Conservation (phyloP, 2,329 filamentous ascomycete genomes). For the Ophiostoma novo-ulmi region DNA sequence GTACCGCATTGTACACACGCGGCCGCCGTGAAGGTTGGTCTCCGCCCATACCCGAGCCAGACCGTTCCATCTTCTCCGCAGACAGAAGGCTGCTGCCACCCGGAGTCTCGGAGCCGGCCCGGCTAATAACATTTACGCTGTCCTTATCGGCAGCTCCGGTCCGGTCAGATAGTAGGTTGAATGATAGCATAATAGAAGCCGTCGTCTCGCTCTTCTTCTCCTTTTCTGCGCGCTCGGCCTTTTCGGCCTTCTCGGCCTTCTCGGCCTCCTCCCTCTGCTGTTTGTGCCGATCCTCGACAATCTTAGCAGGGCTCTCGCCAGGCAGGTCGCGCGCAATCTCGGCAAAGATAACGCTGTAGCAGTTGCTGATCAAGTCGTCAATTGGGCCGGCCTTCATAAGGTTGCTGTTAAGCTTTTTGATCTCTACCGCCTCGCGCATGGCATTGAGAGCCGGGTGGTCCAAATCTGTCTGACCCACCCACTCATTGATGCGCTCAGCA, state of each 20-base stretch:
- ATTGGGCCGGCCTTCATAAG: slow-evolving; percentile 81
- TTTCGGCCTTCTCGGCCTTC: slow-evolving; percentile 28
- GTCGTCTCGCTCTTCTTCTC: slow-evolving; percentile 24
- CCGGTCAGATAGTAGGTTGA: slow-evolving; percentile 25
- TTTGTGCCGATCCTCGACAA: slow-evolving; percentile 42
- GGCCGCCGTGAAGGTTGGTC: slow-evolving; percentile 37
- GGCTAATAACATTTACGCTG: slow-evolving; percentile 17
- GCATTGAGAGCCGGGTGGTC: slow-evolving; percentile 47
- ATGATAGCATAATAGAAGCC: slow-evolving; percentile 28
- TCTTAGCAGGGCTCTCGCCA: slow-evolving; percentile 43
- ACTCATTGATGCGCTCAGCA: slow-evolving; percentile 50
- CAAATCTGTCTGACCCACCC: slow-evolving; percentile 42
- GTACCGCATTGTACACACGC: slow-evolving; percentile 41
- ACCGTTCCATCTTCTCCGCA: slow-evolving; percentile 39
- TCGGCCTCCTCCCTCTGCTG: slow-evolving; percentile 31
- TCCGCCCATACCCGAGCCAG: slow-evolving; percentile 33
- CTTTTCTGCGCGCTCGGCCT: slow-evolving; percentile 25
- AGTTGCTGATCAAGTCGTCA: slow-evolving; percentile 89
- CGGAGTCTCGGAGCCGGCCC: slow-evolving; percentile 28
- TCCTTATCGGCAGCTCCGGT: slow-evolving; percentile 17
- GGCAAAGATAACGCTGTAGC: slow-evolving; percentile 72
- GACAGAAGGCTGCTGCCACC: slow-evolving; percentile 22
- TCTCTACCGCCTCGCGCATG: slow-evolving; percentile 54
- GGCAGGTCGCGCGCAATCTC: slow-evolving; percentile 59
- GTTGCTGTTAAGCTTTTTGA: slow-evolving; percentile 72